Evolutionary conservation across 768 basidiomycete genomes (phyloP).

Genomic region (Hygrophorus pudorinus): DNA sequence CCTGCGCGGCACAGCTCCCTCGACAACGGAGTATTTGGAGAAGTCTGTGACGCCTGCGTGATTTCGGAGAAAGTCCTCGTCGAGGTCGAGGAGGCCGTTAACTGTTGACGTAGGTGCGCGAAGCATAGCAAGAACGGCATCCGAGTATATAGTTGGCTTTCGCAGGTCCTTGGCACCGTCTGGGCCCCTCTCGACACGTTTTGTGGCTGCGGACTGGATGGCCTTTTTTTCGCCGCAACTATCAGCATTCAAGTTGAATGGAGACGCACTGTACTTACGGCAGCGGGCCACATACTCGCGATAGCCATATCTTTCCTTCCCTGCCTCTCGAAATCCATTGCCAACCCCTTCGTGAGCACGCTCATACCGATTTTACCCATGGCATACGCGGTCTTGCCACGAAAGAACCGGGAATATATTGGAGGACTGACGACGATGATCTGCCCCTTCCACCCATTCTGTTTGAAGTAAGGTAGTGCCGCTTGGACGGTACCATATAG

Average conservation of each 20-base stretch:
- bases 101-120: conserved; percentile 5
- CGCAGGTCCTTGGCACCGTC: conserved; percentile 7
- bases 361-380: conserved; percentile 15
- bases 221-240: conserved; percentile 1
- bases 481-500: conserved; percentile 11
- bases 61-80: conserved; percentile 11
- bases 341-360: conserved; percentile 12
- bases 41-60: conserved; percentile 11
- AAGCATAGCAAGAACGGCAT: conserved; percentile 14
- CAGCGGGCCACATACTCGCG: conserved; percentile 12
- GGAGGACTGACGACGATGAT: conserved; percentile 13
- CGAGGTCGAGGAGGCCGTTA: conserved; percentile 10
- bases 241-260: not conserved
- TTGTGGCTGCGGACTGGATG: conserved; percentile 11
- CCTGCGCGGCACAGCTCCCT: conserved; percentile 7
- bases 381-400: conserved; percentile 14
- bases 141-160: conserved; percentile 11
- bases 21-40: conserved; percentile 7
- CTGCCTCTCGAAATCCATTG: conserved; percentile 12
- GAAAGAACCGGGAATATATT: conserved; percentile 13
- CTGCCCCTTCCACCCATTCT: conserved; percentile 8
- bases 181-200: not conserved
- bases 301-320: conserved; percentile 13
- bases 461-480: conserved; percentile 9
- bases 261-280: not conserved